phyloP scores from a whole-genome alignment of 1,284 basidiomycete species.

The Boletellus deceptivus region DNA sequence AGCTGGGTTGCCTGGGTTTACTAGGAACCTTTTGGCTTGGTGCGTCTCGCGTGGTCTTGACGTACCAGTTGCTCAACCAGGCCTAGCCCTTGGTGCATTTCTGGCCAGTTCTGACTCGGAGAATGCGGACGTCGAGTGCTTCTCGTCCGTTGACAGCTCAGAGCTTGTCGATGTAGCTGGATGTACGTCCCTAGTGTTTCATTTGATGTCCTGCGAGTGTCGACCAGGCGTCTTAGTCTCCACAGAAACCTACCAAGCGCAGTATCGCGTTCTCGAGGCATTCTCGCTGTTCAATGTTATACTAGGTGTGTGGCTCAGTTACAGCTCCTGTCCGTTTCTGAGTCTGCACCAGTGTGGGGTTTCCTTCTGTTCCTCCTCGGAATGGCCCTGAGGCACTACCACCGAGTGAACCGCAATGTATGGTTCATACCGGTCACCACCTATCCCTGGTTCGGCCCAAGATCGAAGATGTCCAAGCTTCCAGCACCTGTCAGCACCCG shows the following conservation, averaged over 20 bases:
- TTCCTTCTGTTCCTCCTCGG: slow-evolving; percentile 60
- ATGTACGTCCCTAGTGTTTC: slow-evolving; percentile 47
- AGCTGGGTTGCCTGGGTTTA: slow-evolving; percentile 66
- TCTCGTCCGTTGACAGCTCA: slow-evolving; percentile 51
- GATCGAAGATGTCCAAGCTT: slow-evolving; percentile 38
- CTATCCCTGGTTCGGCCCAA: slow-evolving; percentile 65
- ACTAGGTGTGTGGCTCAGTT: slow-evolving; percentile 48
- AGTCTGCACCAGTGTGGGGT: slow-evolving; percentile 50
- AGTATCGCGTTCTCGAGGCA: slow-evolving; percentile 74
- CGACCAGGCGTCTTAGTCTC: slow-evolving; percentile 40
- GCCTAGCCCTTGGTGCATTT: slow-evolving; percentile 66
- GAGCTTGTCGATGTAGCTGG: slow-evolving; percentile 54
- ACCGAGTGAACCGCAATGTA: slow-evolving; percentile 64
- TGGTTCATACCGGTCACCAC: slow-evolving; percentile 72
- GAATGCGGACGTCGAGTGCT: slow-evolving; percentile 78
- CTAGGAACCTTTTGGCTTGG: slow-evolving; percentile 77
- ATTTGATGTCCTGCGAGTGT: background rate
- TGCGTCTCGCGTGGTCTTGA: slow-evolving; percentile 35
- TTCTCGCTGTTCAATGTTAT: slow-evolving; percentile 76
- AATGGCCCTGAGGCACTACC: slow-evolving; percentile 63
- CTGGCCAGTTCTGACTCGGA: slow-evolving; percentile 69
- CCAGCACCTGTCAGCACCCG: slow-evolving; percentile 30
- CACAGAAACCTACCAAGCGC: slow-evolving; percentile 75
- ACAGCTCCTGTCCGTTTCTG: slow-evolving; percentile 11
- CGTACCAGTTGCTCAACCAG: slow-evolving; percentile 15